Base-by-base conservation (phyloP, 2,329 filamentous ascomycete genomes). In the Nothopassalora personata region DNA sequence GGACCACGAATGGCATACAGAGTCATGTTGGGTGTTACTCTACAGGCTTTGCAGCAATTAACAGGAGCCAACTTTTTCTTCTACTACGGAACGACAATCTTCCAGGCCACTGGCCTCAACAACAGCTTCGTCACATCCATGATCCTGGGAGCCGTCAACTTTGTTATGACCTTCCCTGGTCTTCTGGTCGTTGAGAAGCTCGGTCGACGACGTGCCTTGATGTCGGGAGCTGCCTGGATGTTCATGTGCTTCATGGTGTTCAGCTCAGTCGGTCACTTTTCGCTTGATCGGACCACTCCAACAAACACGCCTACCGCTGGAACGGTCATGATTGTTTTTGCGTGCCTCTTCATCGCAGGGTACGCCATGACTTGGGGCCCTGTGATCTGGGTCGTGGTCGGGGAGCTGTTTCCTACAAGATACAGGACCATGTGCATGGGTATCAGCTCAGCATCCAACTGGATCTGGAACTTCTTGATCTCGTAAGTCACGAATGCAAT, bases 281-380 rank as follows among this genome's bases (percentile, higher is more conserved):
- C 71, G 4, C 70, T 79, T 0, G 66, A 75, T 51, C 68, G 70
- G 36, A 60, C 56, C 6, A 66, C 68, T 15, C 73, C 73, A 3
- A 62, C 64, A 1, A 67, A 66, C 8, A 77, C 74, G 1, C 72
- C 74, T n/a, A 57, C 63, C 1, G 77, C 83, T 5, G 86, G 86
- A 23, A 77, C 81, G 3, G 81, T 81, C 45, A 82, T 89, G 65
- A 86, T 89, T 48, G 80, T 86, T 55, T 88, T 88, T 71, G 86
- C 86, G 0, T 88, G 86, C 67, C 77, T 89, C 45, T 87, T 87
- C 70, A 86, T 87, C 64, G 77, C 85, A 0, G 83, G 79, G 1
- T 89, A 86, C 60, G 86, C 86, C 4, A 86, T 83, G 1, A 88
- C 86, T 1, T 89, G 86, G 86, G 86, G 86, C 23, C 86, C 86